Base-by-base conservation (phyloP, 345 rosid genomes). In the Lepidium sativum region DNA sequence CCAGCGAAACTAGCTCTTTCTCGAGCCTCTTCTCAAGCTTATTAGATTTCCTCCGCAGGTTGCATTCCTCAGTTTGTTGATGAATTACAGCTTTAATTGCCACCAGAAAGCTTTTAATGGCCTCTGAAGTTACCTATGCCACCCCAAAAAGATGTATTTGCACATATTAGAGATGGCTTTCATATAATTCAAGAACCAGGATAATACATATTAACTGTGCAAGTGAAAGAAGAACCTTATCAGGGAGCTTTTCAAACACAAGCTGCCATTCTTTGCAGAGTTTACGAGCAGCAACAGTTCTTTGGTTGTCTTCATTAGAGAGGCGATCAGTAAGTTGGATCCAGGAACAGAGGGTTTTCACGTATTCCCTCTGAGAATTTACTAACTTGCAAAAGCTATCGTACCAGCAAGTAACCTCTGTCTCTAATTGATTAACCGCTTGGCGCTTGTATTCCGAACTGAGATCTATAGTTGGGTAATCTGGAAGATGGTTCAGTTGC, bases 361-460 rank as follows among this genome's bases (percentile, higher is more conserved):
- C 82, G 32, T 88, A 92, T 21, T 82, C 96, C 49, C 61, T 77
- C 69, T 92, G 95, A 56, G 81, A 82, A 53, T 63, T 82, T 37
- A 74, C 35, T 31, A 92, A 86, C 63, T 68, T 80, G 83, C 96
- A 85, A 80, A 88, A 92, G 82, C 85, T 85, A 65, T 68, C 45
- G 67, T 81, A 77, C 95, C 97, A 92, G 70, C 80, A 73, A 44
- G 75, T 74, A 56, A 87, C 84, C 84, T 89, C 98, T 3, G 79
- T 52, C 77, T 82, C 84, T 51, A 92, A 92, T 78, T 92, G 95
- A 61, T 77, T 73, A 29, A 86, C 85, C 10, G 98, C 98, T 39
- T 75, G 83, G 33, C 78, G 87, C 76, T 81, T 96, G 77, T 72
- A 75, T 57, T 84, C 91, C 5, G 95, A 80, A 67, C 86, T 79